Evolutionary conservation across 139 green algal species (phyloP).

Genomic region (Volvox africanus): DNA sequence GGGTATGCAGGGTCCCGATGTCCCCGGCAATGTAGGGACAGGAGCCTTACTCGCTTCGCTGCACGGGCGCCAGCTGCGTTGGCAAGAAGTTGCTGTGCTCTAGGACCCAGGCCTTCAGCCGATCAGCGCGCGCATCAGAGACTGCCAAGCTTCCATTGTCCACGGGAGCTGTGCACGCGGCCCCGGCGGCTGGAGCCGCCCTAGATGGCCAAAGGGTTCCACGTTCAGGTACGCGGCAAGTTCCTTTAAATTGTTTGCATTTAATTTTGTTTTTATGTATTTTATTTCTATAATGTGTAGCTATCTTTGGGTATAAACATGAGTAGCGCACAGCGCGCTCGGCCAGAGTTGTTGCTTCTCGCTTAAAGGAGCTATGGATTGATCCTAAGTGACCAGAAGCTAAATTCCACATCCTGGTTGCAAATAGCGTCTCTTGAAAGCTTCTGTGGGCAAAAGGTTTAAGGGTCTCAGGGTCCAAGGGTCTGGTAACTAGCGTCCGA

Average conservation of each 20-base stretch:
- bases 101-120: constrained; percentile 45
- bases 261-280: not conserved
- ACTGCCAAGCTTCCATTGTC: not conserved
- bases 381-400: not conserved
- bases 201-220: not conserved
- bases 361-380: not conserved
- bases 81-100: constrained; percentile 34
- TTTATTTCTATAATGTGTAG: not conserved
- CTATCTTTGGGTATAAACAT: not conserved
- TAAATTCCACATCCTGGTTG: not conserved
- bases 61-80: constrained; percentile 8
- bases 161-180: not conserved
- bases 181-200: not conserved
- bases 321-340: not conserved
- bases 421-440: not conserved
- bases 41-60: not conserved
- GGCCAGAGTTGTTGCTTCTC: not conserved
- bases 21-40: not conserved
- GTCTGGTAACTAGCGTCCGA: not conserved
- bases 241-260: not conserved
- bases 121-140: not conserved
- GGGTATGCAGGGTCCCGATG: too few relatives aligned
- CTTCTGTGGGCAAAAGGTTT: not conserved
- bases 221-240: not conserved
- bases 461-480: not conserved